Evolutionary conservation across 179 eudicot genomes (phyloP).

Genomic region (Spergularia azorica): DNA sequence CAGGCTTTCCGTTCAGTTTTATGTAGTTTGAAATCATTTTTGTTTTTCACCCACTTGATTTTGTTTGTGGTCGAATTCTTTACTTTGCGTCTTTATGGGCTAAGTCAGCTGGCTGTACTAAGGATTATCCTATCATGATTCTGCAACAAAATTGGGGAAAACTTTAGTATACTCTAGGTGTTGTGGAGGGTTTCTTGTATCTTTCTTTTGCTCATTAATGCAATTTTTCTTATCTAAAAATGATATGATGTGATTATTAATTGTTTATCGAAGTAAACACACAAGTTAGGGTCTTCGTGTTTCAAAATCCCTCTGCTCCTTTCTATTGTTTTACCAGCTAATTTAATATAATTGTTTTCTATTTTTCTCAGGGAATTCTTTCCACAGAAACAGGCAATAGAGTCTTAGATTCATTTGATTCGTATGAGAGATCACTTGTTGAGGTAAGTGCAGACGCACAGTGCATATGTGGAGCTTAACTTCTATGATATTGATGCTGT

Average conservation of each 20-base stretch:
- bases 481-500: background rate
- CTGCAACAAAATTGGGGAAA: too few species aligned
- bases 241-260: background rate
- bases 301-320: background rate
- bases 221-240: too few species aligned
- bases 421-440: slow-evolving; percentile 75
- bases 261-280: background rate
- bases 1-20: slow-evolving; percentile 8
- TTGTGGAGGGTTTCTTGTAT: too few species aligned
- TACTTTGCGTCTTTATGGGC: too few species aligned
- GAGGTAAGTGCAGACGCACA: slow-evolving; percentile 59
- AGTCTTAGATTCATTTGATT: slow-evolving; percentile 66
- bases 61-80: too few species aligned
- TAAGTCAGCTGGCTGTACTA: too few species aligned
- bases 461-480: background rate
- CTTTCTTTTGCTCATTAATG: too few species aligned
- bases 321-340: background rate
- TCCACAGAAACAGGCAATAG: slow-evolving; percentile 88
- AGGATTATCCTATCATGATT: too few species aligned
- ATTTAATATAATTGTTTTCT: background rate
- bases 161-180: too few species aligned
- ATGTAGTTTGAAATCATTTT: background rate
- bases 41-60: background rate
- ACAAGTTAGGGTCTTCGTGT: background rate
- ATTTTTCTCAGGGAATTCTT: slow-evolving; percentile 67